Base-by-base conservation (phyloP, 139 green algal species). In the Coelastrella sp. region DNA sequence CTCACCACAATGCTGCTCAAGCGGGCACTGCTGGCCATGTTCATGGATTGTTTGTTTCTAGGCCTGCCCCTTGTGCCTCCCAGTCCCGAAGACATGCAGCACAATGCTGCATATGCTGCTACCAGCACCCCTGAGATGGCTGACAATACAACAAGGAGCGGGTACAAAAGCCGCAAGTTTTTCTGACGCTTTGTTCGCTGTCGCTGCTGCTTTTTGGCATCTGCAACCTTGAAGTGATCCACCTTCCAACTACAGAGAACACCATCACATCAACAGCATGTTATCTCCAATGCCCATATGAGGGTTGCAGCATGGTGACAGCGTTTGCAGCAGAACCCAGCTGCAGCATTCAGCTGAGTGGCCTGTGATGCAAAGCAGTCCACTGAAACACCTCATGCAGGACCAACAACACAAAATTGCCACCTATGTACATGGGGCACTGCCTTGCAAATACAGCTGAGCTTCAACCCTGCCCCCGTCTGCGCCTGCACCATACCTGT, bases 151-250 rank as follows among this genome's bases (percentile, higher is more conserved):
- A 82, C 20, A 10, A 72, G n/a, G 6, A 84, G 11, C 0, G 85
- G 72, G 24, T 82, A 73, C 10, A 82, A 57, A 56, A 84, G 35
- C 6, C 14, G 78, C 72, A 82, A 22, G 9, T 10, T 20, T 19
- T 85, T 22, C 76, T 79, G 60, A 14, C 78, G 87, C 76, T 78
- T 24, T 27, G 22, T 24, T 11, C 25, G 58, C 7, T 84, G 85
- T 73, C 72, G 22, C 24, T 60, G n/a, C 24, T 68, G 49, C 60
- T 85, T 84, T 60, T 68, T 85, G 7, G 61, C 61, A 70, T 90
- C 78, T 78, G 87, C 87, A 7, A 90, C 87, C 25, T 85, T 86
- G 76, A 72, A 90, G 63, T 90, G 87, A 25, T 90, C 87, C 17
- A 70, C 49, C 87, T 90, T 90, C 87, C 87, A 90, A 63, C 68